phyloP scores from a whole-genome alignment of 805 yeast species.

The Metschnikowia colocasiae region DNA sequence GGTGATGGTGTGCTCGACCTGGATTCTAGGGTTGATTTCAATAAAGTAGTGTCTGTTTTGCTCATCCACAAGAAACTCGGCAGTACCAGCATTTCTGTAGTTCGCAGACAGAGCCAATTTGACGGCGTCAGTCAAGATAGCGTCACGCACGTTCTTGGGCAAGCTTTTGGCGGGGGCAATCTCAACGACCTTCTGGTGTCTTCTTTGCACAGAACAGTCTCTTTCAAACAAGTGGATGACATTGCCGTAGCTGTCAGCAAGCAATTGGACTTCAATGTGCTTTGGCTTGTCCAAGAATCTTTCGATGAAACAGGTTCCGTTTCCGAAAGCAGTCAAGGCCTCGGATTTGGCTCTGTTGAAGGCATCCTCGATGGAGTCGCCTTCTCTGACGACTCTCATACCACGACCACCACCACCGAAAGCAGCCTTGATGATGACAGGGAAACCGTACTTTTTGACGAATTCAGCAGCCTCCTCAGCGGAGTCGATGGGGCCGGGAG shows the following conservation, averaged over 20 bases:
- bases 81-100: constrained; percentile 97
- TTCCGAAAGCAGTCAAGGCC: constrained; percentile 94
- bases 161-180: constrained; percentile 95
- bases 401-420: constrained; percentile 99
- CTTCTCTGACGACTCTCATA: constrained; percentile 98
- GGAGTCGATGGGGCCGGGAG: constrained; percentile 90
- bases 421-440: constrained; percentile 97
- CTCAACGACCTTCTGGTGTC: constrained; percentile 98
- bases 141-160: constrained; percentile 79
- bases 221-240: constrained; percentile 95
- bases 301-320: constrained; percentile 97
- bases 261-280: constrained; percentile 94
- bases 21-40: constrained; percentile 96
- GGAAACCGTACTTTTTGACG: constrained; percentile 83
- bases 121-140: constrained; percentile 92
- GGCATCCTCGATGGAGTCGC: constrained; percentile 89
- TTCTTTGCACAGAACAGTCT: constrained; percentile 99
- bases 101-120: constrained; percentile 83
- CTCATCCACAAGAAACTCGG: constrained; percentile 90
- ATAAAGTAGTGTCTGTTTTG: constrained; percentile 95
- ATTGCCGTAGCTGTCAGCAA: constrained; percentile 92
- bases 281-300: constrained; percentile 93
- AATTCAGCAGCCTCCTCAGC: constrained; percentile 76
- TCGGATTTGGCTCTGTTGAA: constrained; percentile 91
- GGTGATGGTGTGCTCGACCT: constrained; percentile 97